Evolutionary conservation across 345 rosid genomes (phyloP).

Genomic region (Hibiscus syriacus): DNA sequence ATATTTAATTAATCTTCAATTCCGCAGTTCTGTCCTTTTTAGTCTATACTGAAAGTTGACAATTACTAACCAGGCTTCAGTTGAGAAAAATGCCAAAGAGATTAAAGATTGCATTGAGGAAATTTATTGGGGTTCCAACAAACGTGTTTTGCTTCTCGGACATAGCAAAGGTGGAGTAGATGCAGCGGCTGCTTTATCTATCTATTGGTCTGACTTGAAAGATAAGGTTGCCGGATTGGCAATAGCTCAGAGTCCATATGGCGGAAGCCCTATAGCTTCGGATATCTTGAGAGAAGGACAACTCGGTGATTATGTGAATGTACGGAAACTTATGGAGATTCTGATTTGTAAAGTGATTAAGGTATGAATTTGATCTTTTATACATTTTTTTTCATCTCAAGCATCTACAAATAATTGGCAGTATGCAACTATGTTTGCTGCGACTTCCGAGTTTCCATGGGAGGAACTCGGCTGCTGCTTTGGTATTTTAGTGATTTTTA

Average conservation of each 20-base stretch:
- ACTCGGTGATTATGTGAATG: slow-evolving; percentile 82
- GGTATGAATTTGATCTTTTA: slow-evolving; percentile 32
- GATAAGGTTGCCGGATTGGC: slow-evolving; percentile 42
- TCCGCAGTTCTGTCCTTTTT: not conserved
- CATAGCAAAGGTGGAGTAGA: slow-evolving; percentile 99
- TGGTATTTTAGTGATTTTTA: too few relatives aligned
- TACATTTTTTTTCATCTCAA: not conserved
- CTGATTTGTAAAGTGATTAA: slow-evolving; percentile 83
- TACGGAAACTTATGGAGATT: slow-evolving; percentile 82
- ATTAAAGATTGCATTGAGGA: slow-evolving; percentile 91
- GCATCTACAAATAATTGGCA: not conserved
- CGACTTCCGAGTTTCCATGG: too few relatives aligned
- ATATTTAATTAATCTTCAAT: slow-evolving; percentile 9
- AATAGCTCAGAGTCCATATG: slow-evolving; percentile 90
- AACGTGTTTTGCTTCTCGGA: slow-evolving; percentile 86
- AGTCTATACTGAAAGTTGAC: slow-evolving; percentile 17
- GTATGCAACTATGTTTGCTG: not conserved
- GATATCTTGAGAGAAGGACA: slow-evolving; percentile 94
- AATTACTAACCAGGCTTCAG: slow-evolving; percentile 24
- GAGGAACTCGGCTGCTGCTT: too few relatives aligned
- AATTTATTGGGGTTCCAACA: slow-evolving; percentile 88
- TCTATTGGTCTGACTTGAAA: slow-evolving; percentile 80
- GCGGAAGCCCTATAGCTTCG: slow-evolving; percentile 90
- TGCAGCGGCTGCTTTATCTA: slow-evolving; percentile 89
- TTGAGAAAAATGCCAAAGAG: slow-evolving; percentile 60